Evolutionary conservation across 768 basidiomycete genomes (phyloP).

Genomic region (Auriscalpium vulgare): DNA sequence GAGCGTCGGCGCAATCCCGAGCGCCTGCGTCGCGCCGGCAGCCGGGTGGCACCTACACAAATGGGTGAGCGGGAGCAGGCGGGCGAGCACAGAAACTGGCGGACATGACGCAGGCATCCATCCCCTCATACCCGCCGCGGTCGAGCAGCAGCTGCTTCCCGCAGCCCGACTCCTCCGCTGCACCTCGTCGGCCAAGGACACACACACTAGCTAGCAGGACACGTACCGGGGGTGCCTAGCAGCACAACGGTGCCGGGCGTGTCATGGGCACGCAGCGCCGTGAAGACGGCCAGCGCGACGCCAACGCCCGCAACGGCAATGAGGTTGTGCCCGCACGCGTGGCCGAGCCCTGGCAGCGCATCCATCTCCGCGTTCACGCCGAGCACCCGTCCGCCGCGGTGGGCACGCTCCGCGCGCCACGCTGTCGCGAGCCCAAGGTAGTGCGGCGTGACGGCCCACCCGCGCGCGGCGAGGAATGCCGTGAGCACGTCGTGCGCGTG

Average conservation of each 20-base stretch:
- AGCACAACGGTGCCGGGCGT: conserved; percentile 63
- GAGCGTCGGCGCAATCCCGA: conserved; percentile 43
- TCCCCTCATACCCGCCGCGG: conserved; percentile 68
- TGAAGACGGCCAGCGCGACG: conserved; percentile 63
- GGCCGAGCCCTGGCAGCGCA: conserved; percentile 45
- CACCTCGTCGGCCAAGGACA: neutral
- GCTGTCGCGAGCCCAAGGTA: conserved; percentile 70
- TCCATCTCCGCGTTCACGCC: conserved; percentile 80
- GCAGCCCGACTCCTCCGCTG: conserved; percentile 73
- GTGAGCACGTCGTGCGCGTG: conserved; percentile 67
- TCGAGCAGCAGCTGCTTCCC: conserved; percentile 73
- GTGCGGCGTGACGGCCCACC: conserved; percentile 63
- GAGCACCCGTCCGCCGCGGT: conserved; percentile 52
- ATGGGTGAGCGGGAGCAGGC: neutral
- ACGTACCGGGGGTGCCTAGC: conserved; percentile 59
- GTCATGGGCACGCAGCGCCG: conserved; percentile 54
- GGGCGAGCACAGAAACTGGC: conserved; percentile 1
- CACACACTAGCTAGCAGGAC: neutral
- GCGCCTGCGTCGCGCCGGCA: conserved; percentile 43
- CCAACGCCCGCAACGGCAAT: conserved; percentile 55
- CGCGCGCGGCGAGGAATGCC: conserved; percentile 55
- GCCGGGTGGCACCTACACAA: conserved; percentile 63
- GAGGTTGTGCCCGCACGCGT: conserved; percentile 47
- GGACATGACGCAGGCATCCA: conserved; percentile 78
- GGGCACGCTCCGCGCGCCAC: conserved; percentile 66